Conservation (phyloP, 2,329 filamentous ascomycete genomes). For the Clonostachys sp. region DNA sequence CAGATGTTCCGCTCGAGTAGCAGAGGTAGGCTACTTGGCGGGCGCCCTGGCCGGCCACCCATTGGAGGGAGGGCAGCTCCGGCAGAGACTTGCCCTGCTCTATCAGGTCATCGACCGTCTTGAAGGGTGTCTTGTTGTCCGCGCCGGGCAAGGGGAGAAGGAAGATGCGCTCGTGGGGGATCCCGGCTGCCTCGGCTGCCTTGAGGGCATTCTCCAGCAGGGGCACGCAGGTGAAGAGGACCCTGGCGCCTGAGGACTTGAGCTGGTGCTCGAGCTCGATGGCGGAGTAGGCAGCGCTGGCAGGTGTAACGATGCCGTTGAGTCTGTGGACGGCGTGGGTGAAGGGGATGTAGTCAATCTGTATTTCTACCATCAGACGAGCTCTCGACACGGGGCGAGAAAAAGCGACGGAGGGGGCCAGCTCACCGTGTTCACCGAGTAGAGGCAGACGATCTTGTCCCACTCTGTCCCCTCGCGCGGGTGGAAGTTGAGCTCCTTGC, state of each 20-base stretch:
- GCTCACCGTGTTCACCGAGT: slow-evolving; percentile 73
- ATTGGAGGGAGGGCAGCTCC: slow-evolving; percentile 49
- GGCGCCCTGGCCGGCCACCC: slow-evolving; percentile 60
- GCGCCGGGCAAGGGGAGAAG: slow-evolving; percentile 63
- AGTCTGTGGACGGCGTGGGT: slow-evolving; percentile 72
- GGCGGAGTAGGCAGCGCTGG: slow-evolving; percentile 70
- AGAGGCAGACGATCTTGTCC: slow-evolving; percentile 76
- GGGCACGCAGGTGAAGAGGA: slow-evolving; percentile 67
- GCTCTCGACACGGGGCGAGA: too few relatives aligned
- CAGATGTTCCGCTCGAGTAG: slow-evolving; percentile 77
- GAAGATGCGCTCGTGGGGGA: slow-evolving; percentile 62
- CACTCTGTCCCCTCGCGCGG: slow-evolving; percentile 70
- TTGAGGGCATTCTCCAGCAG: slow-evolving; percentile 60
- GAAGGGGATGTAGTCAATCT: slow-evolving; percentile 72
- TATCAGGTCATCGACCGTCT: slow-evolving; percentile 64
- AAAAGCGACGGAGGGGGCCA: background rate
- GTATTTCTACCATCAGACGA: background rate
- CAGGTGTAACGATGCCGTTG: slow-evolving; percentile 69
- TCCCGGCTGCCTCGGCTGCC: slow-evolving; percentile 58
- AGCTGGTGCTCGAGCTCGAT: slow-evolving; percentile 69
- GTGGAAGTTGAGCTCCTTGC: slow-evolving; percentile 66
- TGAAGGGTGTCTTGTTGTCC: slow-evolving; percentile 46
- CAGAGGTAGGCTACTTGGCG: slow-evolving; percentile 72
- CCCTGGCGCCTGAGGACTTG: slow-evolving; percentile 62
- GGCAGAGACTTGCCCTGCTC: slow-evolving; percentile 51